phyloP scores from a whole-genome alignment of 1,284 basidiomycete species.

The Microbotryum saponariae region DNA sequence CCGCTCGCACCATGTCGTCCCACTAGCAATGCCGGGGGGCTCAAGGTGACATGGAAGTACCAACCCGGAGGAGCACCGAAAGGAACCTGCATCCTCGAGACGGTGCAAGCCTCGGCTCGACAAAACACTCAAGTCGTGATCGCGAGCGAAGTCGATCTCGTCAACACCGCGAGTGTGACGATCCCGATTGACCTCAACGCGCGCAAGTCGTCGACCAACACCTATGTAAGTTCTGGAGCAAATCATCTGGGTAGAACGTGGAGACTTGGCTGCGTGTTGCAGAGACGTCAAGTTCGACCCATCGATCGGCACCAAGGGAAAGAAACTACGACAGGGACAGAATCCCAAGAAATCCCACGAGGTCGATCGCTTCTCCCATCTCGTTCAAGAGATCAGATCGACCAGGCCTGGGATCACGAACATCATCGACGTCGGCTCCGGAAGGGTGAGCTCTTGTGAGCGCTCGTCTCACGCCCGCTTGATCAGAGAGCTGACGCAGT shows the following conservation, averaged over 20 bases:
- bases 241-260: no score
- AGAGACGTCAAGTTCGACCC: neutral
- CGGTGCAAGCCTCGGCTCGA: neutral
- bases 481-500: no score
- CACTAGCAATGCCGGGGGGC: no score
- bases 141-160: slow-evolving; percentile 11
- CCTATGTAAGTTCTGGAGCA: slow-evolving; percentile 10
- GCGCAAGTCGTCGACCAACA: slow-evolving; percentile 1
- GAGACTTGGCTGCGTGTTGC: no score
- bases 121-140: slow-evolving; percentile 2
- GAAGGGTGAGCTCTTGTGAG: slow-evolving; percentile 13
- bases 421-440: slow-evolving; percentile 28
- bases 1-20: no score
- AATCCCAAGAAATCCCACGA: slow-evolving; percentile 30
- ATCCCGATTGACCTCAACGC: slow-evolving; percentile 4
- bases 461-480: no score
- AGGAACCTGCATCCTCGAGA: slow-evolving; percentile 19
- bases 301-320: neutral
- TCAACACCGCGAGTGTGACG: slow-evolving; percentile 2
- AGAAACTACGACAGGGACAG: slow-evolving; percentile 5
- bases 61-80: slow-evolving; percentile 20
- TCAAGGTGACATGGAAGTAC: slow-evolving; percentile 14
- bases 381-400: slow-evolving; percentile 6
- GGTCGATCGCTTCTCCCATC: slow-evolving; percentile 10
- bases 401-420: slow-evolving; percentile 1